Base-by-base conservation (phyloP, 2,329 filamentous ascomycete species). In the Pyrenophora tritici-repentis region DNA sequence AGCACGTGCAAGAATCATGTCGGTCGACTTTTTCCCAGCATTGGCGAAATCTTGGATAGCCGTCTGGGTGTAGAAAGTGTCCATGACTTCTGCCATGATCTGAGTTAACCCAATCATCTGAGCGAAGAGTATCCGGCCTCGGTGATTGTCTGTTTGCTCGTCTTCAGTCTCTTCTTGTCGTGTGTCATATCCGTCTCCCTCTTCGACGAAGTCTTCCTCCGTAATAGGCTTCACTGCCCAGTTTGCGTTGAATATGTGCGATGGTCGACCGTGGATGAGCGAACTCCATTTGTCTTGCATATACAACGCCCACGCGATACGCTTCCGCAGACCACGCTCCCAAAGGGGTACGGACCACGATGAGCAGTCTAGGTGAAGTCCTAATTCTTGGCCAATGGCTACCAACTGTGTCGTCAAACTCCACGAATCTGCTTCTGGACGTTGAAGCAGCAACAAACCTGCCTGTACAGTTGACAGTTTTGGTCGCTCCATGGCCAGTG, bases 231-330 rank as follows among this genome's bases (percentile, higher is more conserved):
- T 80, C 5, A 96, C 90, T 1, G 87, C 90, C 91, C 91, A 96
- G 71, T 95, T 85, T 16, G 80, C 77, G 14, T 79, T 73, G 56
- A 83, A 83, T 48, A 87, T 85, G 60, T 95, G 91, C 4, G 90
- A 94, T 1, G 91, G 91, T 9, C 91, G 86, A 8, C 91, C 91
- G 66, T 95, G 89, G 18, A 94, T 86, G 16, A 96, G 79, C 2
- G 91, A 87, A 13, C 89, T 90, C 91, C 91, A 96, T 72, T 90
- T 95, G 74, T 97, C 92, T 75, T 96, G 91, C 87, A 95, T 93
- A 71, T 94, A 96, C 42, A 96, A 75, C 2, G 90, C 91, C 91
- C 92, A 96, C 1, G 90, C 91, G 35, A 96, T 82, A 41, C 92
- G 84, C 71, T 93, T 94, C 54, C 92, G 83, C 51, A 96, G 73